These are phyloP conservation scores for Termitomyces sp. DNA, from an alignment of 768 basidiomycete species.

Conservation along the genomic window DNA sequence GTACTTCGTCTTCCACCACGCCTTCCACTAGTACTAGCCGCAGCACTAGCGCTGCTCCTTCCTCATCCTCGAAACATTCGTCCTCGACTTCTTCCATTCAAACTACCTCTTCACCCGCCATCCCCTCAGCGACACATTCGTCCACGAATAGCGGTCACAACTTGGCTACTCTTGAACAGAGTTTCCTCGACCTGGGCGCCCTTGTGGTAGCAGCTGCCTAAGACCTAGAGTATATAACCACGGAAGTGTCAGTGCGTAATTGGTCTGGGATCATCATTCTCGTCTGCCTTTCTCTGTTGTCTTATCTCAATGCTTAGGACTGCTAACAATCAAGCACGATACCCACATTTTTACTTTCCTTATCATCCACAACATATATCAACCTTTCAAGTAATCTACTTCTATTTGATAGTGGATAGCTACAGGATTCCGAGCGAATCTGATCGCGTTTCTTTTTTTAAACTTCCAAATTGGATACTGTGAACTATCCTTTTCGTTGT, in stretches of 20 bases:
- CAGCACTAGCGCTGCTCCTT: background rate
- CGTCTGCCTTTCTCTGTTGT: background rate
- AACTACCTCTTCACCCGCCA: conserved; percentile 3
- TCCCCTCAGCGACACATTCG: conserved; percentile 1
- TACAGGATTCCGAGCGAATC: background rate
- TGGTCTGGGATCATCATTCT: conserved; percentile 5
- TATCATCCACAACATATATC: background rate
- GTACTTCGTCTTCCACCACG: background rate
- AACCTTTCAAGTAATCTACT: conserved; percentile 3
- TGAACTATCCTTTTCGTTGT: background rate
- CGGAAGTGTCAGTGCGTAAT: conserved; percentile 5
- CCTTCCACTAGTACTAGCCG: conserved; percentile 2
- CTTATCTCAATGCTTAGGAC: conserved; percentile 7
- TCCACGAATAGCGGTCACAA: background rate
- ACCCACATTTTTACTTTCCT: conserved; percentile 5
- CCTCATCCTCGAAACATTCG: background rate
- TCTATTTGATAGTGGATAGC: conserved; percentile 1
- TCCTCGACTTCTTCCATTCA: background rate
- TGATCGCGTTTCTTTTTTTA: background rate
- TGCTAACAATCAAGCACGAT: conserved; percentile 9
- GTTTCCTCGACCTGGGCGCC: conserved; percentile 9
- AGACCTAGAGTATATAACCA: background rate
- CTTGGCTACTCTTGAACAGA: conserved; percentile 7
- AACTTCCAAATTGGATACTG: background rate
- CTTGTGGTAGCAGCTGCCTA: conserved; percentile 8